phyloP scores from a whole-genome alignment of 306 rosid genomes.

The Vigna nakashimae region DNA sequence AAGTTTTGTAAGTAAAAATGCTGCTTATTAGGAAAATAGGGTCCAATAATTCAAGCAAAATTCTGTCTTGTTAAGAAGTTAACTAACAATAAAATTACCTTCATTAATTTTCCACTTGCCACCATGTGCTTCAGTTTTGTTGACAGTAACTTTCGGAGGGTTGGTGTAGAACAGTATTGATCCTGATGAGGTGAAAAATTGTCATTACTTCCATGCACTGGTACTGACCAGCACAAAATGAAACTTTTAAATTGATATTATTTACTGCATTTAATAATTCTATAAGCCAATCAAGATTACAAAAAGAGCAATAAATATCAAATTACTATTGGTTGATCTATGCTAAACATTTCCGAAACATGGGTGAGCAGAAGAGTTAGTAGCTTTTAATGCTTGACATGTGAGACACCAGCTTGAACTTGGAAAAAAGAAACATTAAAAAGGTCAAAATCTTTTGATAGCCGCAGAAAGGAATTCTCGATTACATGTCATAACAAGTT shows the following conservation, averaged over 20 bases:
- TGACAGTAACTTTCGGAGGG: constrained; percentile 71
- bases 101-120: constrained; percentile 73
- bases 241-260: constrained; percentile 11
- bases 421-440: constrained; percentile 9
- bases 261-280: constrained; percentile 4
- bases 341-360: constrained; percentile 23
- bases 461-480: neutral
- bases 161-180: constrained; percentile 75
- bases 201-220: constrained; percentile 35
- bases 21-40: constrained; percentile 17
- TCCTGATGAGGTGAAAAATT: constrained; percentile 58
- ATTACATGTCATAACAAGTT: neutral
- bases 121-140: constrained; percentile 83
- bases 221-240: constrained; percentile 22
- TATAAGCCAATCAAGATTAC: constrained; percentile 27
- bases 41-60: constrained; percentile 33
- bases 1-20: constrained; percentile 31
- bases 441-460: neutral
- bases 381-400: constrained; percentile 9
- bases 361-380: neutral
- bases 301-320: constrained; percentile 29
- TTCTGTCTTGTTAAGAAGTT: constrained; percentile 13
- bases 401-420: constrained; percentile 2
- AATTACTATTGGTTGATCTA: constrained; percentile 7
- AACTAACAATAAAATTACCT: constrained; percentile 60